phyloP scores from a whole-genome alignment of 2,329 filamentous ascomycete species.

The Diaporthe velutina region DNA sequence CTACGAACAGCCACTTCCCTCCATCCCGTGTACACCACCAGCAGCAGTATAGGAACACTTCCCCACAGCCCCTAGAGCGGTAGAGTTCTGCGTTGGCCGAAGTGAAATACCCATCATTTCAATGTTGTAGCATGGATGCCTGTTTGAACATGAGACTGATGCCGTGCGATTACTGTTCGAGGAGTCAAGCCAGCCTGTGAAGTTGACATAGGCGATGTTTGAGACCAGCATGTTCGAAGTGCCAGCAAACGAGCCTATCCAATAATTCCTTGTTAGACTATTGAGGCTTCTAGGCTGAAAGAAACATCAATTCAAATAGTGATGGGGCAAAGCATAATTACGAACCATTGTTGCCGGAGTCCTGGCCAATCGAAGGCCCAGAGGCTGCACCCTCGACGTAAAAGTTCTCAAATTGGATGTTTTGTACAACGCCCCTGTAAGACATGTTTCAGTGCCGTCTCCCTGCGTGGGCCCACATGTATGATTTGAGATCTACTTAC shows the following conservation, averaged over 20 bases:
- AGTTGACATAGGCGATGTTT: conserved; percentile 64
- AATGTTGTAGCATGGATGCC: conserved; percentile 65
- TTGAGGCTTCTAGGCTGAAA: neutral
- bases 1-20: conserved; percentile 45
- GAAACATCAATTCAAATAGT: too few species aligned
- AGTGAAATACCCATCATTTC: conserved; percentile 48
- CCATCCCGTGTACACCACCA: conserved; percentile 47
- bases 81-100: conserved; percentile 39
- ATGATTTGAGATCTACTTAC: conserved; percentile 13
- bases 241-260: conserved; percentile 50
- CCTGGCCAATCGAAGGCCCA: conserved; percentile 60
- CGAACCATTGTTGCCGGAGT: conserved; percentile 59
- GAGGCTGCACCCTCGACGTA: conserved; percentile 58
- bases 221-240: conserved; percentile 64
- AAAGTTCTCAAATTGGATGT: conserved; percentile 66
- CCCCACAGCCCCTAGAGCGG: conserved; percentile 44
- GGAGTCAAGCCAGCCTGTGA: conserved; percentile 57
- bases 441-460: neutral
- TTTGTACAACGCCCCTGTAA: conserved; percentile 59
- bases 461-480: too few species aligned
- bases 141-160: conserved; percentile 59
- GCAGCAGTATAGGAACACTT: conserved; percentile 46
- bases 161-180: conserved; percentile 52
- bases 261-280: neutral
- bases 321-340: neutral